phyloP scores from a whole-genome alignment of 371 early-diverging fungal genomes.

The Massospora cicadina region DNA sequence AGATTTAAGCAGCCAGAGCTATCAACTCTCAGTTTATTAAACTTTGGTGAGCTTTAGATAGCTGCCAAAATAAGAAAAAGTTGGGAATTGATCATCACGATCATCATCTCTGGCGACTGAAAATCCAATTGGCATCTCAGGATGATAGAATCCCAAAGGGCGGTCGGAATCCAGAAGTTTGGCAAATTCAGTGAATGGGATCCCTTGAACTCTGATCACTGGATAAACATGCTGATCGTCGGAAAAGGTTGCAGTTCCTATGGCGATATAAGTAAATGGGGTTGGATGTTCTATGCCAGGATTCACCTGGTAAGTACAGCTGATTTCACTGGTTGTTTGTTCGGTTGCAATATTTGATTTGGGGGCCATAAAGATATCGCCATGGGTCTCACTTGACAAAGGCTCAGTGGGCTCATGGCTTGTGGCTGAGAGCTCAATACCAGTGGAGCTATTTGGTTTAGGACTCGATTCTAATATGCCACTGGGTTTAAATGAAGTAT shows the following conservation, averaged over 20 bases:
- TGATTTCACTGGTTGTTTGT: neutral
- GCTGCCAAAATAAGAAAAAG: neutral
- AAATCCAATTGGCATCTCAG: neutral
- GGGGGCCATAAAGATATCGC: neutral
- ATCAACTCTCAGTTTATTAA: neutral
- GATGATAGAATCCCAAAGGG: neutral
- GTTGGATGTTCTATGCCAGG: too few relatives aligned
- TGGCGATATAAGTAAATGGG: neutral
- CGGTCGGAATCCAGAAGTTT: neutral
- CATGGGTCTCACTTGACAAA: neutral
- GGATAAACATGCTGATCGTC: neutral
- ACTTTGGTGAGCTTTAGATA: neutral
- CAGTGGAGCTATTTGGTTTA: too few relatives aligned
- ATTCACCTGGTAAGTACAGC: neutral
- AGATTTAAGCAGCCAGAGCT: too few relatives aligned
- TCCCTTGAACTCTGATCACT: neutral
- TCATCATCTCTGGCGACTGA: neutral
- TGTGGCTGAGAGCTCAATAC: neutral
- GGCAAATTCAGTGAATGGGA: neutral
- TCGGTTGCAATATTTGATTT: neutral
- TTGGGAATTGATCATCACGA: neutral
- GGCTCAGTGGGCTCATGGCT: neutral
- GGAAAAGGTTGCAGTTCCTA: neutral
- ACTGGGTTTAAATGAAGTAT: too few relatives aligned
- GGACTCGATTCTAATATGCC: too few relatives aligned